Percentiles rank a stretch among this genome's conserved stretches.
Evolutionary conservation across 176 grass and related monocot species (phyloP).

Genomic region (Rhynchospora breviuscula): DNA sequence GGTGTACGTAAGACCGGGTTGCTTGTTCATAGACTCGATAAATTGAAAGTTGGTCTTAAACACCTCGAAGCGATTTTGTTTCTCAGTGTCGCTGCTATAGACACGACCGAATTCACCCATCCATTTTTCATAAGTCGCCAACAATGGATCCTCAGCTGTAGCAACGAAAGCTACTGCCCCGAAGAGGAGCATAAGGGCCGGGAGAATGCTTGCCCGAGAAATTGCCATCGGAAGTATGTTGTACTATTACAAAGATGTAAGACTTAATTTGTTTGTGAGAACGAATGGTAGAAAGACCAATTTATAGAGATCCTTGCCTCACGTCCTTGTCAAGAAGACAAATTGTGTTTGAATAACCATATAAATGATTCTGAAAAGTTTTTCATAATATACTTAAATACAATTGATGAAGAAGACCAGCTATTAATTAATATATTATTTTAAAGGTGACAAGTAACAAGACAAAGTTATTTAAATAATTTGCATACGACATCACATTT

Average conservation of each 20-base stretch:
- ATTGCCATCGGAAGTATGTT: too few species aligned
- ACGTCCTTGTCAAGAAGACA: too few species aligned
- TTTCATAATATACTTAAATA: neutral
- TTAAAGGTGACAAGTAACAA: neutral
- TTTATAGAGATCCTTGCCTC: too few species aligned
- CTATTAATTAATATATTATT: neutral
- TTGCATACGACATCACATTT: too few species aligned
- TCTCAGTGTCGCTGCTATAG: neutral
- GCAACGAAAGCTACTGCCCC: neutral
- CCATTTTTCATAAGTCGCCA: neutral
- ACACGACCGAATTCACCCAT: neutral
- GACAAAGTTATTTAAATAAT: too few species aligned
- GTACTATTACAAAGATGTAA: too few species aligned
- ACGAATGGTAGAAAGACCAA: too few species aligned
- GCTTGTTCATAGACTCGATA: constrained; percentile 3
- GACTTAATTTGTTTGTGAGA: too few species aligned
- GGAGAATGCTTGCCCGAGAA: too few species aligned
- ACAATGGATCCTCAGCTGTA: neutral
- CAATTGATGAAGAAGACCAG: neutral
- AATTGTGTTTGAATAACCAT: too few species aligned
- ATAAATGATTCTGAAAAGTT: too few species aligned
- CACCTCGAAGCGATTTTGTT: neutral
- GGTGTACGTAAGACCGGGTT: neutral
- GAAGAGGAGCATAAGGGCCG: too few species aligned
- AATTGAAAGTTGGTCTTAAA: neutral